These are phyloP conservation scores for Hymenoscyphus scutula DNA, from an alignment of 2,329 filamentous ascomycete genomes.

Conservation along the genomic window DNA sequence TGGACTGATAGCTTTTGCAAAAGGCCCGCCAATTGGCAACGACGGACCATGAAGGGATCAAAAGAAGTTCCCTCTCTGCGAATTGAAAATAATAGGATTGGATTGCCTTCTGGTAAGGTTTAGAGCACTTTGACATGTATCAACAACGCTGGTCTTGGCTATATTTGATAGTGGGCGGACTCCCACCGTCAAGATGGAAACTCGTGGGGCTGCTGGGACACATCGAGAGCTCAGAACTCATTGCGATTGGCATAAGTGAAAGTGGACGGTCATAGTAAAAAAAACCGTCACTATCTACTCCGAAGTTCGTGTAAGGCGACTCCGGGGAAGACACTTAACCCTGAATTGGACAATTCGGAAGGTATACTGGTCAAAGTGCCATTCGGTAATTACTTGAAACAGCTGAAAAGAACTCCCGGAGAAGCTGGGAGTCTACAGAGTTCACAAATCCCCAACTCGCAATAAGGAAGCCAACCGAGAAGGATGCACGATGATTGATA, in stretches of 20 bases:
- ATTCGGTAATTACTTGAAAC: no score
- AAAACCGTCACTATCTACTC: not conserved
- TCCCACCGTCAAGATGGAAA: not conserved
- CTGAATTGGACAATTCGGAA: not conserved
- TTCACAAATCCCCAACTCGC: no score
- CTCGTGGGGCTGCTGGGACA: not conserved
- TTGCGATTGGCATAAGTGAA: not conserved
- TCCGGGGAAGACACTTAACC: not conserved
- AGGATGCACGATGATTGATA: no score
- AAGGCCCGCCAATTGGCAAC: constrained; percentile 1
- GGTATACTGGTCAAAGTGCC: no score
- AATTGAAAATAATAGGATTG: not conserved
- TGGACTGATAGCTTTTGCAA: constrained; percentile 24
- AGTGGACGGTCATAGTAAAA: not conserved
- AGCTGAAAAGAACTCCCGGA: no score
- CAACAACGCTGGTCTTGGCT: not conserved
- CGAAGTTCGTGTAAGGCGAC: not conserved
- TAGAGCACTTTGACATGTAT: not conserved
- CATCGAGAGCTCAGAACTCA: not conserved
- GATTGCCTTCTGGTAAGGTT: not conserved
- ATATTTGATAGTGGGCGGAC: not conserved
- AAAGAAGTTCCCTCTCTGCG: not conserved
- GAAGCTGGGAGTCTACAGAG: no score
- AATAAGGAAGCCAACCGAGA: no score
- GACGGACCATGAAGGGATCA: not conserved